Base-by-base conservation (phyloP, 1,139 yeast species). In the Candida dubliniensis region DNA sequence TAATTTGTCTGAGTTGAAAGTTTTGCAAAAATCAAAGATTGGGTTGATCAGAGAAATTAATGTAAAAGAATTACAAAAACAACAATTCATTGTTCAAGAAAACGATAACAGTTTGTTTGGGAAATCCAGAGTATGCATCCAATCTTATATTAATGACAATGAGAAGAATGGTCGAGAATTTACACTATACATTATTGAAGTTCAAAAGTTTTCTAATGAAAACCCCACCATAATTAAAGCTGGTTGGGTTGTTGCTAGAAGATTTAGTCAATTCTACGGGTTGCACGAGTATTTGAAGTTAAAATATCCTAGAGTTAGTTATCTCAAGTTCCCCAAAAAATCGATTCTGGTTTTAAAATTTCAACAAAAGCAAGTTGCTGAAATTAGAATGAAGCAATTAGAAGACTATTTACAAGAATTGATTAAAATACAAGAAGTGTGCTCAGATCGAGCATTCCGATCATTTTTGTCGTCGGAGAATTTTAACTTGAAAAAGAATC, bases 221-320 rank as follows among this genome's bases (percentile, higher is more conserved):
- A 67, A 70, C 45, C 69, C 74, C 2, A 71, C 73, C 13, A 68
- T 67, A 6, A 75, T 77, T 7, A 71, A 79, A 8, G 89, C 93
- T 0, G 89, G 91, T 0, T 91, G 97, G 97, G 82, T 88, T 41
- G 88, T 90, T 29, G 95, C 96, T 0, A 69, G 97, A 53, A 69
- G 98, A 45, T 91, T 82, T 58, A 87, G 88, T 55, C 97, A 91
- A 56, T 91, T 91, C 60, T 82, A 76, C 62, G 79, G 77, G 49
- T 69, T 91, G 29, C 83, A 90, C 56, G 82, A 79, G 51, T 83
- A 86, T 52, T 66, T 91, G 49, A 79, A 76, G 45, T 61, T 63
- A 3, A 69, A 67, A 40, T 84, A 84, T 53, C 74, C 81, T 0
- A 67, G 66, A 39, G 82, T 86, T 7, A 62, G 67, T 2, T 64